These are phyloP conservation scores for Mycena citricolor DNA, from an alignment of 1,284 basidiomycete genomes.

Conservation along the genomic window DNA sequence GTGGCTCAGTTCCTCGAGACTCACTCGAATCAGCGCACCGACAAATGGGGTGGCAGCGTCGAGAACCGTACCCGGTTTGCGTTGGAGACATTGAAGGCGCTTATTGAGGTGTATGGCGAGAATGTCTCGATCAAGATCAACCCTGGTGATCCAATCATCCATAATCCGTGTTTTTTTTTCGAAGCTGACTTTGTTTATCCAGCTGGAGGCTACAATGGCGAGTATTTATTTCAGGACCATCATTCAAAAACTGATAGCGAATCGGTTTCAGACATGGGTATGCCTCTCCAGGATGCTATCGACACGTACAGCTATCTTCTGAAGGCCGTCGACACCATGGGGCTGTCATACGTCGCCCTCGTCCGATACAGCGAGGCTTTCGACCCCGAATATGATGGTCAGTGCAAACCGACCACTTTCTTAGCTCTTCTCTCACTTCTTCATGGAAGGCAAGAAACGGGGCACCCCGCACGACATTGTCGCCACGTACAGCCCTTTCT, in stretches of 20 bases:
- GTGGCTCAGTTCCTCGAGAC: conserved; percentile 57
- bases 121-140: conserved; percentile 50
- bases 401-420: too few species aligned
- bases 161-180: not conserved
- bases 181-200: not conserved
- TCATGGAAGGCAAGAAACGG: conserved; percentile 17
- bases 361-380: conserved; percentile 30
- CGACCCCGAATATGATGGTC: conserved; percentile 11
- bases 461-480: conserved; percentile 29
- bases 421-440: too few species aligned
- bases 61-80: conserved; percentile 57
- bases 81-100: conserved; percentile 48
- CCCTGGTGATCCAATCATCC: conserved; percentile 38
- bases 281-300: conserved; percentile 42
- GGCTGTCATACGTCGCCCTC: conserved; percentile 36
- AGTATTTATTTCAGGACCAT: too few species aligned
- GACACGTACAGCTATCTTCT: conserved; percentile 41
- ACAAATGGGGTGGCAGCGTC: conserved; percentile 57
- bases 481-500: conserved; percentile 28
- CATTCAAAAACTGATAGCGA: not conserved
- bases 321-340: conserved; percentile 36
- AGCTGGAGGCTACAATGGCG: conserved; percentile 37
- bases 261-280: conserved; percentile 32
- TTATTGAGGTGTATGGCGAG: conserved; percentile 47
- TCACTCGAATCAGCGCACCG: conserved; percentile 53